Conservation (phyloP, 2,329 filamentous ascomycete species). For the Sarocladium kiliense region DNA sequence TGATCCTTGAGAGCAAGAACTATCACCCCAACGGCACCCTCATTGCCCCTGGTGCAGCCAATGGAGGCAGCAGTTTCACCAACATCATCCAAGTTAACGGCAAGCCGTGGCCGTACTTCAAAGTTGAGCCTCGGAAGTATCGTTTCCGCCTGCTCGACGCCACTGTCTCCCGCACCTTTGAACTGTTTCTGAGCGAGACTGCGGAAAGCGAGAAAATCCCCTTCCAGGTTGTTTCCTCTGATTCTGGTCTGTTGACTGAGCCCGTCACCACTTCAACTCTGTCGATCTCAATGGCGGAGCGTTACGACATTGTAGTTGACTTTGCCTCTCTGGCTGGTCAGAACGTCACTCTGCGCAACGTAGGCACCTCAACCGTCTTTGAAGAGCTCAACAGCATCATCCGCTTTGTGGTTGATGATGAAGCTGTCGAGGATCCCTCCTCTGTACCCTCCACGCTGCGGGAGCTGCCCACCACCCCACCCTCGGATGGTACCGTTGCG, state of each 20-base stretch:
- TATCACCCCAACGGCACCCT: neutral
- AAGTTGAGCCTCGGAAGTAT: constrained; percentile 2
- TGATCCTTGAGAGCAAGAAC: neutral
- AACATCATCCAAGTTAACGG: constrained; percentile 1
- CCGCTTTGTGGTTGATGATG: constrained; percentile 1
- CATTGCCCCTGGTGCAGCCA: neutral
- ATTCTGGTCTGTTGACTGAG: constrained; percentile 42
- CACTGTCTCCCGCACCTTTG: neutral
- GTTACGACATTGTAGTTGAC: constrained; percentile 54
- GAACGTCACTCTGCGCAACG: constrained; percentile 36
- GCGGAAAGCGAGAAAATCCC: neutral
- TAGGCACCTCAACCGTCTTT: constrained; percentile 9
- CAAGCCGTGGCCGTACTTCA: constrained; percentile 5
- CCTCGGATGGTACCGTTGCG: constrained; percentile 56
- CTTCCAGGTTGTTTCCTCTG: constrained; percentile 35
- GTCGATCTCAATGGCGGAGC: constrained; percentile 47
- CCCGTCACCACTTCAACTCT: constrained; percentile 37
- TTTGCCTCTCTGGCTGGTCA: constrained; percentile 43
- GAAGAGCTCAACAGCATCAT: constrained; percentile 2
- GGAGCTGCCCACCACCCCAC: constrained; percentile 30
- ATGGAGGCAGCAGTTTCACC: neutral
- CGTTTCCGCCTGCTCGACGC: constrained; percentile 1
- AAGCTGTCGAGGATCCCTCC: neutral
- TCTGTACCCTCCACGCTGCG: neutral
- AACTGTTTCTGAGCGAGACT: neutral